Conservation (phyloP, 2,329 filamentous ascomycete species). For the Colletotrichum liriopes region DNA sequence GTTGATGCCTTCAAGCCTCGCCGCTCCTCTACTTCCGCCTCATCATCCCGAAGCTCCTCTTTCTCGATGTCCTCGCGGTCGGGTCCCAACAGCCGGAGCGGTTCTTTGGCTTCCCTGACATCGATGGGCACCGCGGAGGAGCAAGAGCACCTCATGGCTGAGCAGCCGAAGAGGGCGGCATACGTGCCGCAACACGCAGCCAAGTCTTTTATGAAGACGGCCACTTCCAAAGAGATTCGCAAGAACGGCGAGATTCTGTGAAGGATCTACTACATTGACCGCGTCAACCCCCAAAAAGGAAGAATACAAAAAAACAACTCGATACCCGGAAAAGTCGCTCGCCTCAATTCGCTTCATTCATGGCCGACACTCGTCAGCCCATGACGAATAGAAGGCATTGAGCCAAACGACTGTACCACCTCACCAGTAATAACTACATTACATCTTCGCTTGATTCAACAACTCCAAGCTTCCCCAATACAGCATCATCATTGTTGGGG, state of each 20-base stretch:
- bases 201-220: constrained; percentile 58
- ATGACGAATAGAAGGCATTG: neutral
- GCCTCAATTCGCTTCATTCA: neutral
- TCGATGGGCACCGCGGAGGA: constrained; percentile 22
- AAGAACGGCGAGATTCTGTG: constrained; percentile 54
- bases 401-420: neutral
- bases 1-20: constrained; percentile 35
- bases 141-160: constrained; percentile 32
- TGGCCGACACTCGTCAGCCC: neutral
- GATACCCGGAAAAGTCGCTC: constrained; percentile 17
- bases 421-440: neutral
- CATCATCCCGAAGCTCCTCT: constrained; percentile 15
- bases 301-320: neutral
- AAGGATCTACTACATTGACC: neutral
- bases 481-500: neutral
- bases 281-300: neutral
- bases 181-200: constrained; percentile 59
- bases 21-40: constrained; percentile 22
- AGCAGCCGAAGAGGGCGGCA: constrained; percentile 25
- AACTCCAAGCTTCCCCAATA: neutral
- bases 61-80: constrained; percentile 7
- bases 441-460: constrained; percentile 1
- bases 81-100: constrained; percentile 17
- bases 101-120: constrained; percentile 27
- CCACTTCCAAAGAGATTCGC: constrained; percentile 58